phyloP scores from a whole-genome alignment of 1,284 basidiomycete genomes.

The Melampsora medusae region DNA sequence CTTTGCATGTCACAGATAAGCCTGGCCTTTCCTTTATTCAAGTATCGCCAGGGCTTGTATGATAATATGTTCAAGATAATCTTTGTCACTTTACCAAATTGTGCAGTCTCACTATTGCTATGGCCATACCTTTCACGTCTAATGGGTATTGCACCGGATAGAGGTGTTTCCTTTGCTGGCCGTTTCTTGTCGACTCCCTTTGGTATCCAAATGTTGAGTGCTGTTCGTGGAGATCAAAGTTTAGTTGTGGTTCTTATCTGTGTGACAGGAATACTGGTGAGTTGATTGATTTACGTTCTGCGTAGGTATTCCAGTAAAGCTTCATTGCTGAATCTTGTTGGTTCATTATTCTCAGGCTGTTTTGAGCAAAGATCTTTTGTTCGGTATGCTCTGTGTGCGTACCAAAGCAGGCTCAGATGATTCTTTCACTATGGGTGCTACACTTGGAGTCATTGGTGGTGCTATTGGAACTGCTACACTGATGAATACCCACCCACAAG shows the following conservation, averaged over 20 bases:
- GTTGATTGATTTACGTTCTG: neutral
- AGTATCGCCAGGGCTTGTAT: slow-evolving; percentile 32
- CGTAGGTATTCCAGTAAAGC: too few species aligned
- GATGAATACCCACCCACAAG: slow-evolving; percentile 22
- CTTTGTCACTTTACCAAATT: slow-evolving; percentile 15
- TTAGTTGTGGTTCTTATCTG: slow-evolving; percentile 40
- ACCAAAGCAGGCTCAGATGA: slow-evolving; percentile 35
- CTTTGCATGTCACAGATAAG: neutral
- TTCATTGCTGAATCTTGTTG: too few species aligned
- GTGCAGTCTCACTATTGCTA: slow-evolving; percentile 21
- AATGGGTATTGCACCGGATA: slow-evolving; percentile 28
- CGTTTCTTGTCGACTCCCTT: slow-evolving; percentile 43
- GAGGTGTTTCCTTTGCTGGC: slow-evolving; percentile 30
- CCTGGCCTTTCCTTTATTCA: slow-evolving; percentile 38
- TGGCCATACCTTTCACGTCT: slow-evolving; percentile 27
- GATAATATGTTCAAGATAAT: slow-evolving; percentile 30
- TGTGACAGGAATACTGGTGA: slow-evolving; percentile 37
- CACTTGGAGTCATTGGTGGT: slow-evolving; percentile 35
- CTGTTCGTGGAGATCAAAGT: slow-evolving; percentile 25
- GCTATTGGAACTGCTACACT: slow-evolving; percentile 42
- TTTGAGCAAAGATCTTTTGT: slow-evolving; percentile 29
- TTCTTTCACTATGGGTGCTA: slow-evolving; percentile 41
- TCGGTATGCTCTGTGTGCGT: slow-evolving; percentile 29
- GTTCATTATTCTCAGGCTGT: slow-evolving; percentile 15
- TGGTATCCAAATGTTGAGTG: slow-evolving; percentile 36